phyloP scores from a whole-genome alignment of 1,139 yeast genomes.

The Magnusiomyces tetraspermus region DNA sequence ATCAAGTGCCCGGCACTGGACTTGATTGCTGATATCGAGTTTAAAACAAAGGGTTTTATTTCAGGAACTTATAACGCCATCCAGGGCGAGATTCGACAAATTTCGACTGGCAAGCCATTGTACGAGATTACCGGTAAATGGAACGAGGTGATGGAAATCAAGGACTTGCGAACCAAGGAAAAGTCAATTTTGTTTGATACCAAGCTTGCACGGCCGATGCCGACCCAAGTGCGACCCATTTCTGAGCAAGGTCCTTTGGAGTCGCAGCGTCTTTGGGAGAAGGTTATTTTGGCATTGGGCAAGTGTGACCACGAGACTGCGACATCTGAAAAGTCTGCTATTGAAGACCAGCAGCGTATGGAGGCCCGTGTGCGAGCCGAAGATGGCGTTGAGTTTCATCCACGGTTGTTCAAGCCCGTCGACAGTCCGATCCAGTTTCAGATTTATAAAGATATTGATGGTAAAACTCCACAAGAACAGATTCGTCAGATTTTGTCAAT shows the following conservation, averaged over 20 bases:
- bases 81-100: constrained; percentile 57
- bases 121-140: constrained; percentile 80
- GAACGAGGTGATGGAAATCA: constrained; percentile 78
- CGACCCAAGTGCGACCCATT: constrained; percentile 68
- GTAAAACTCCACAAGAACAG: constrained; percentile 41
- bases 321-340: constrained; percentile 75
- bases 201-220: constrained; percentile 38
- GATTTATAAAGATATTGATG: constrained; percentile 51
- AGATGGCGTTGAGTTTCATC: constrained; percentile 72
- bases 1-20: constrained; percentile 55
- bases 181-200: constrained; percentile 59
- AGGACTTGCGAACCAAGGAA: constrained; percentile 41
- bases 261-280: constrained; percentile 73
- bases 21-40: constrained; percentile 73
- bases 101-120: constrained; percentile 44
- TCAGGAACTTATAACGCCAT: constrained; percentile 88
- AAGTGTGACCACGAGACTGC: constrained; percentile 70
- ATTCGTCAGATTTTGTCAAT: constrained; percentile 48
- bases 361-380: constrained; percentile 64
- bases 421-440: constrained; percentile 44
- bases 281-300: constrained; percentile 70
- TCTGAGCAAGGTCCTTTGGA: constrained; percentile 73
- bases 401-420: constrained; percentile 56
- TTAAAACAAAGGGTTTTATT: constrained; percentile 89
- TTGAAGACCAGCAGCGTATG: constrained; percentile 75